phyloP scores from a whole-genome alignment of 225 moss, liverwort and hornwort species.

The Bryum argenteum region DNA sequence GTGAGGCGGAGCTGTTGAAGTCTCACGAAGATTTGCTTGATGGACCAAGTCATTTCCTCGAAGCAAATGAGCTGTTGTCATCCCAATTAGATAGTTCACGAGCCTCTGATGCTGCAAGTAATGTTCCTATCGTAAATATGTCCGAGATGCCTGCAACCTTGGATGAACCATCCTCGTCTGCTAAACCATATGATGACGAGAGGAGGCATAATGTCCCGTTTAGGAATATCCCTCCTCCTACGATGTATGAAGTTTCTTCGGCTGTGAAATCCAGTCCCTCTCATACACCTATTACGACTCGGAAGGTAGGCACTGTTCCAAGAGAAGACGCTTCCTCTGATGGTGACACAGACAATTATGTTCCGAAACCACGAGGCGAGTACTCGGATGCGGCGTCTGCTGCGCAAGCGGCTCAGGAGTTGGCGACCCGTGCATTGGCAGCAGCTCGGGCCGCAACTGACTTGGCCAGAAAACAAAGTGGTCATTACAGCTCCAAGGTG shows the following conservation, averaged over 20 bases:
- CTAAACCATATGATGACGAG: conserved; percentile 29
- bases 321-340: conserved; percentile 31
- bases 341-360: conserved; percentile 19
- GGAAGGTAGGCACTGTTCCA: conserved; percentile 21
- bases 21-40: conserved; percentile 94
- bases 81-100: conserved; percentile 22
- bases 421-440: conserved; percentile 68
- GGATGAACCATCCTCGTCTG: conserved; percentile 37
- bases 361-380: conserved; percentile 18
- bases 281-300: conserved; percentile 45
- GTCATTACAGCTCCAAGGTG: conserved; percentile 32
- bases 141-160: conserved; percentile 44
- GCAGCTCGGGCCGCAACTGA: conserved; percentile 85
- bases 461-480: conserved; percentile 66
- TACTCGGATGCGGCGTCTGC: conserved; percentile 53
- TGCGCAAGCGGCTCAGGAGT: conserved; percentile 80
- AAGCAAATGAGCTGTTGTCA: conserved; percentile 45
- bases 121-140: conserved; percentile 34
- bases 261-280: conserved; percentile 43
- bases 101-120: conserved; percentile 23
- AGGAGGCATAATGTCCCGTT: conserved; percentile 56
- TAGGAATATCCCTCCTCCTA: conserved; percentile 49
- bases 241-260: conserved; percentile 46
- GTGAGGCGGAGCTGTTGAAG: conserved; percentile 77
- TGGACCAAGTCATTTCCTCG: conserved; percentile 78